Conservation (phyloP, 2,329 filamentous ascomycete genomes). For the Venturia effusa region DNA sequence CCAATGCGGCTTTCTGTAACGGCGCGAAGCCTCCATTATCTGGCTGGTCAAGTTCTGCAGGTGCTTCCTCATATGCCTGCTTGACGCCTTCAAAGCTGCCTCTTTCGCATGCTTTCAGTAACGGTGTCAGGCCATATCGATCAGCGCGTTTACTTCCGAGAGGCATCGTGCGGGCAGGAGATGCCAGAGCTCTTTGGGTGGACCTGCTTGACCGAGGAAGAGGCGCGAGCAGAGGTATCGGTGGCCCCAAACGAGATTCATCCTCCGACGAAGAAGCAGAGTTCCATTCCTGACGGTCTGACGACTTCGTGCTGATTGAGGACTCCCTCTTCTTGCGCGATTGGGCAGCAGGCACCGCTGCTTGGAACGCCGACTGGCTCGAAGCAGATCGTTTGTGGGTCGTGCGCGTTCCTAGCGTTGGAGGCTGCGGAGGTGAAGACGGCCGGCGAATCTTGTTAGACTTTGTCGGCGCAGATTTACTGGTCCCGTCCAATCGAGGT, state of each 20-base stretch:
- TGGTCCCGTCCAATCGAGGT: constrained; percentile 7
- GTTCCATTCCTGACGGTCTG: constrained; percentile 10
- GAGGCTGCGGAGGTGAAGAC: constrained; percentile 15
- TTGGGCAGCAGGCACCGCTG: background rate
- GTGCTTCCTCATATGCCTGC: constrained; percentile 62
- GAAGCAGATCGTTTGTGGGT: constrained; percentile 12
- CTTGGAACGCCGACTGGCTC: constrained; percentile 8
- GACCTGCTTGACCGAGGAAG: constrained; percentile 37
- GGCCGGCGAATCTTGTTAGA: constrained; percentile 19
- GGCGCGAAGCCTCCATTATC: constrained; percentile 97
- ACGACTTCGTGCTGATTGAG: constrained; percentile 9
- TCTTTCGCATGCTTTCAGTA: constrained; percentile 82
- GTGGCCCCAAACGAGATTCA: constrained; percentile 8
- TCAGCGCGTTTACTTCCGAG: constrained; percentile 81
- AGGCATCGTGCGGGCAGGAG: constrained; percentile 37
- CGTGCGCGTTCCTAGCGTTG: constrained; percentile 8
- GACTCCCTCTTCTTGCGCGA: constrained; percentile 10
- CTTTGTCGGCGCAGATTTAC: constrained; percentile 14
- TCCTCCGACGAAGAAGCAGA: constrained; percentile 8
- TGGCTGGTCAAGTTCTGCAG: constrained; percentile 76
- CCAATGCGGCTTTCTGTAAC: constrained; percentile 81
- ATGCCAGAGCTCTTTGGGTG: constrained; percentile 50
- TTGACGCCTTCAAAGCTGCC: constrained; percentile 74
- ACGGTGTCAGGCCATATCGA: constrained; percentile 78
- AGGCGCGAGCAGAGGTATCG: constrained; percentile 24